Base-by-base conservation (phyloP, 345 rosid species). In the Conringia planisiliqua region DNA sequence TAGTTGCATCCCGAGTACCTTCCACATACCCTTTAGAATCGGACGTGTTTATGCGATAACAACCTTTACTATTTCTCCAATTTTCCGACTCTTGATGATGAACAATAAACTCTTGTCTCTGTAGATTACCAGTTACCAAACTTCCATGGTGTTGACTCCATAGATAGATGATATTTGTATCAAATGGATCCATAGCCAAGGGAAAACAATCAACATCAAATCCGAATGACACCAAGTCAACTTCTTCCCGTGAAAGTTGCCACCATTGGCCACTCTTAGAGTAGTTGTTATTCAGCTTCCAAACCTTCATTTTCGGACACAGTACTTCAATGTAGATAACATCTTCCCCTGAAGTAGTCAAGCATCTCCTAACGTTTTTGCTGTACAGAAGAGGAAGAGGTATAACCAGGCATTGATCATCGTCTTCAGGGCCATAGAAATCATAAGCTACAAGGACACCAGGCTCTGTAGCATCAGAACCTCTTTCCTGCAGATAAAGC, bases 121-220 rank as follows among this genome's bases (percentile, higher is more conserved):
- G 10, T 33, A 71, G 30, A 17, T 71, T 8, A 50, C 43, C 36
- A 0, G 40, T 50, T 50, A 62, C 16, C 3, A 59, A 59, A 59
- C 27, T 20, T 2, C 11, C 5, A 1, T 59, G 35, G 3, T 22
- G 38, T 1, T 3, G 44, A 10, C 43, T 33, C 74, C 67, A 70
- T 40, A 68, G 40, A 55, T 68, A 55, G 52, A 68, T 16, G 14
- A 68, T 55, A 68, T 12, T n/a, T 27, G 52, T 4, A 56, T 40
- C 73, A 17, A 54, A 68, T 3, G 63, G 73, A 55, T 68, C 42
- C 73, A 55, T 40, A 27, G 40, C 73, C 73, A 68, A 40, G 1
- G 63, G 42, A 12, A 16, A 55, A 55, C 62, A 68, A 27, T 40
- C 3, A 14, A 8, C 27, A 40, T 55, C n/a, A 4, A 52, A n/a